Conservation (phyloP, 2,329 filamentous ascomycete genomes). For the Colletotrichum orbiculare region DNA sequence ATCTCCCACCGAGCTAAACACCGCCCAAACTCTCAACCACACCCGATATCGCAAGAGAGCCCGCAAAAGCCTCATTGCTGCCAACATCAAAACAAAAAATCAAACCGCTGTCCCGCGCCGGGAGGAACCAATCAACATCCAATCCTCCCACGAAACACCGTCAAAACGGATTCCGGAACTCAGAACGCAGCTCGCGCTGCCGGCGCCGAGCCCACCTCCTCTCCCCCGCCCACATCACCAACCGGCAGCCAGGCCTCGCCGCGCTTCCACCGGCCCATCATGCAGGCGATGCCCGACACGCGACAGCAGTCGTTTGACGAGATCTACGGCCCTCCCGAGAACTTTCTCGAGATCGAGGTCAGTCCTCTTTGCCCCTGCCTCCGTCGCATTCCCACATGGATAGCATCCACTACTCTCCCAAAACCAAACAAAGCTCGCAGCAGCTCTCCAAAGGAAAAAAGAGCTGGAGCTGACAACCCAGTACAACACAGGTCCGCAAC, state of each 20-base stretch:
- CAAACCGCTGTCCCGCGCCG: background rate
- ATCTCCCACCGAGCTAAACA: no score
- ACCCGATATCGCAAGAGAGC: constrained; percentile 1
- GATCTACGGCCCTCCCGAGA: constrained; percentile 98
- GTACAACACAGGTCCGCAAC: constrained; percentile 78
- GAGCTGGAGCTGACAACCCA: constrained; percentile 9
- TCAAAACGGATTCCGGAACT: constrained; percentile 56
- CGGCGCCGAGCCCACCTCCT: constrained; percentile 42
- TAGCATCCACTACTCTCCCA: no score
- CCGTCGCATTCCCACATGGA: no score
- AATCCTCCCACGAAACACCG: constrained; percentile 40
- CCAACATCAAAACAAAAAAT: background rate
- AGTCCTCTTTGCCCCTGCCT: constrained; percentile 32
- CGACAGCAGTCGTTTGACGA: constrained; percentile 97
- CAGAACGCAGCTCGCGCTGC: constrained; percentile 49
- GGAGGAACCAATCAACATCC: background rate
- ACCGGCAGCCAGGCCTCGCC: constrained; percentile 43
- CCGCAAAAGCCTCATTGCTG: background rate
- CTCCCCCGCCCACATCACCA: constrained; percentile 39
- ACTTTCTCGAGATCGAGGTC: constrained; percentile 98
- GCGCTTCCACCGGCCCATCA: constrained; percentile 62
- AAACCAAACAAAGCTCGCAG: no score
- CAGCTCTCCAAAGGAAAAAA: no score
- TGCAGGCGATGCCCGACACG: constrained; percentile 76
- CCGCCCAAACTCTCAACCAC: background rate